phyloP scores from a whole-genome alignment of 345 rosid genomes.

The Mallotus nudiflorus region DNA sequence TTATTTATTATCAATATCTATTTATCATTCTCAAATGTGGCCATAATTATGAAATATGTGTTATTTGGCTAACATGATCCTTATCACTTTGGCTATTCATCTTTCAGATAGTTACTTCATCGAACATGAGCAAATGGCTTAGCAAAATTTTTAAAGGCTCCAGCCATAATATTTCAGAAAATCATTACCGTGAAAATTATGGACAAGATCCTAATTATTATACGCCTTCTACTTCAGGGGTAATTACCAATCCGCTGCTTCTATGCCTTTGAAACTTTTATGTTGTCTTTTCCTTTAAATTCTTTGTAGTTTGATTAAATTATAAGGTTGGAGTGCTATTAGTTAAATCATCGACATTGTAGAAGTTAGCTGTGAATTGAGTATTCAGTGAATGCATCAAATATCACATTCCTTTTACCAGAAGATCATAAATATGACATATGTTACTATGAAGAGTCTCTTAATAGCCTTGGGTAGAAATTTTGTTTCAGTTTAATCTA shows the following conservation, averaged over 20 bases:
- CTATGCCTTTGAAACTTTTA: not conserved
- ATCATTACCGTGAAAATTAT: constrained; percentile 49
- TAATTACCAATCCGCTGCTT: constrained; percentile 25
- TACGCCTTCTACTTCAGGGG: constrained; percentile 72
- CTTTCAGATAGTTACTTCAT: constrained; percentile 39
- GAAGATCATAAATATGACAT: not conserved
- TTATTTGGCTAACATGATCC: not conserved
- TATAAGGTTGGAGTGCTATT: not conserved
- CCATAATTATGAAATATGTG: too few species aligned
- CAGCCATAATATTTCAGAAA: constrained; percentile 48
- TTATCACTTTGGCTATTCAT: not conserved
- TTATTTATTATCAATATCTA: too few species aligned
- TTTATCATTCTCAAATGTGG: too few species aligned
- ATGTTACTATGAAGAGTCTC: not conserved
- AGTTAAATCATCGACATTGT: not conserved
- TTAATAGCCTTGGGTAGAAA: not conserved
- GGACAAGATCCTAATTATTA: constrained; percentile 44
- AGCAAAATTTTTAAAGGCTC: constrained; percentile 83
- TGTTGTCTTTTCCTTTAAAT: constrained; percentile 2
- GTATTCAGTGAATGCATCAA: not conserved
- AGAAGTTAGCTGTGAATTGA: not conserved
- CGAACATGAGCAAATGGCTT: constrained; percentile 69
- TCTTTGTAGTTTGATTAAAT: not conserved
- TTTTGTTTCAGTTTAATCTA: not conserved
- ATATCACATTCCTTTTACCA: not conserved